These are phyloP conservation scores for Rutstroemia sp. DNA, from an alignment of 2,329 filamentous ascomycete species.

Conservation along the genomic window DNA sequence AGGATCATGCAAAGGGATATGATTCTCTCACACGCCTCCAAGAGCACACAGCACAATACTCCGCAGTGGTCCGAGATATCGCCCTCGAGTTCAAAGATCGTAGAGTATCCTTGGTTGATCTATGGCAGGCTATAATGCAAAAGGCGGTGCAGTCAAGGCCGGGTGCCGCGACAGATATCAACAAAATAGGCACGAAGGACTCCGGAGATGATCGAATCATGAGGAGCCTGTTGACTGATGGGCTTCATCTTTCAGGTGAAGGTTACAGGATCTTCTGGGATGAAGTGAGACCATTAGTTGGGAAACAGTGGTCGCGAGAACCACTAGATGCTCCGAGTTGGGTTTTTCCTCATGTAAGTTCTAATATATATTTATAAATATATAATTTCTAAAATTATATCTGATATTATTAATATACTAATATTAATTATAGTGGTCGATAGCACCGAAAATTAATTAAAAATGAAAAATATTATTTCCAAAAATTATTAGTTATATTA, in stretches of 20 bases:
- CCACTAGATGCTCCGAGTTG: constrained; percentile 15
- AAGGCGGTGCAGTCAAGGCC: constrained; percentile 51
- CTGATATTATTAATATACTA: neutral
- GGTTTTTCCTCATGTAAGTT: constrained; percentile 23
- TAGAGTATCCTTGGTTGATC: constrained; percentile 60
- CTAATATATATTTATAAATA: no score
- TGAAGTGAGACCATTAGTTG: constrained; percentile 19
- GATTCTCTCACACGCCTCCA: constrained; percentile 46
- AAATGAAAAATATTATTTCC: no score
- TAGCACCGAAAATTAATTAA: constrained; percentile 4
- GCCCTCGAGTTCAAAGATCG: constrained; percentile 18
- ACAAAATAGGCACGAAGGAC: constrained; percentile 17
- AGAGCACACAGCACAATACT: constrained; percentile 55
- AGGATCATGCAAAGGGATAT: constrained; percentile 26
- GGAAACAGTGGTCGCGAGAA: constrained; percentile 19
- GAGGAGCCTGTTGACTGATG: constrained; percentile 21
- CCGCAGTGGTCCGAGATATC: constrained; percentile 50
- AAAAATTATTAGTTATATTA: no score
- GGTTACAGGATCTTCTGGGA: constrained; percentile 27
- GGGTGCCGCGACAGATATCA: constrained; percentile 4
- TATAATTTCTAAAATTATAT: no score
- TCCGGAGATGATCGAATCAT: constrained; percentile 15
- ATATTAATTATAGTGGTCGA: neutral
- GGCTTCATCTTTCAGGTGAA: constrained; percentile 26
- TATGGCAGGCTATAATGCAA: constrained; percentile 73